Evolutionary conservation across 805 yeast species (phyloP).

Genomic region (Hagleromyces aurorensis): DNA sequence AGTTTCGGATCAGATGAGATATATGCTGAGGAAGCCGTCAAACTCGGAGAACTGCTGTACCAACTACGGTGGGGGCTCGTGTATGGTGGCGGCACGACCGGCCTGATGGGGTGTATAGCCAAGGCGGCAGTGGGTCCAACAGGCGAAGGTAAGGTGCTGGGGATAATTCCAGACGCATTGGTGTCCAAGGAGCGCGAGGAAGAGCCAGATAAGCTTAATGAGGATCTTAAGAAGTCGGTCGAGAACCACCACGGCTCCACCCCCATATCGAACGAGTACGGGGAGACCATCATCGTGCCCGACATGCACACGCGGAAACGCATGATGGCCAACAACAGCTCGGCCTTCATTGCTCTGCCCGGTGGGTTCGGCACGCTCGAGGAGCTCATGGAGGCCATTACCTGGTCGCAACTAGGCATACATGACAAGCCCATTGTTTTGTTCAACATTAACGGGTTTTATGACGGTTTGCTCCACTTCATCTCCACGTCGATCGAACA

Average conservation of each 20-base stretch:
- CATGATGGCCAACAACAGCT: conserved; percentile 80
- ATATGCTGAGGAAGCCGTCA: conserved; percentile 46
- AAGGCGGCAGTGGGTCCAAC: conserved; percentile 44
- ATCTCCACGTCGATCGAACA: conserved; percentile 48
- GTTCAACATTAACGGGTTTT: conserved; percentile 74
- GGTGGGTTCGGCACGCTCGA: conserved; percentile 91
- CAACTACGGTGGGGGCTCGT: conserved; percentile 61
- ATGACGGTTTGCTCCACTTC: conserved; percentile 58
- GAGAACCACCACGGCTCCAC: conserved; percentile 60
- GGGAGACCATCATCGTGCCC: conserved; percentile 69
- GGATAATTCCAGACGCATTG: conserved; percentile 79
- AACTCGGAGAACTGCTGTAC: conserved; percentile 54
- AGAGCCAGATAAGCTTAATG: conserved; percentile 43
- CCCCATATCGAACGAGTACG: conserved; percentile 51
- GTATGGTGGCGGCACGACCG: conserved; percentile 87
- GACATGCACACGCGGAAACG: conserved; percentile 89
- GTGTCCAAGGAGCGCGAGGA: conserved; percentile 57
- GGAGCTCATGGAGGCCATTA: conserved; percentile 81
- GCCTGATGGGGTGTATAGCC: conserved; percentile 74
- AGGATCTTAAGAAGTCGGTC: conserved; percentile 41
- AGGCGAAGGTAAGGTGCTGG: conserved; percentile 59
- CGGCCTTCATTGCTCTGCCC: conserved; percentile 82
- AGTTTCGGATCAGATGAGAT: conserved; percentile 52
- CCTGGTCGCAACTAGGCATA: conserved; percentile 87
- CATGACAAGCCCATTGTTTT: conserved; percentile 75